A percentile compares a stretch with the other conserved stretches of the same genome.
Evolutionary conservation across 345 rosid species (phyloP).

Genomic region (Leavenworthia alabamica): DNA sequence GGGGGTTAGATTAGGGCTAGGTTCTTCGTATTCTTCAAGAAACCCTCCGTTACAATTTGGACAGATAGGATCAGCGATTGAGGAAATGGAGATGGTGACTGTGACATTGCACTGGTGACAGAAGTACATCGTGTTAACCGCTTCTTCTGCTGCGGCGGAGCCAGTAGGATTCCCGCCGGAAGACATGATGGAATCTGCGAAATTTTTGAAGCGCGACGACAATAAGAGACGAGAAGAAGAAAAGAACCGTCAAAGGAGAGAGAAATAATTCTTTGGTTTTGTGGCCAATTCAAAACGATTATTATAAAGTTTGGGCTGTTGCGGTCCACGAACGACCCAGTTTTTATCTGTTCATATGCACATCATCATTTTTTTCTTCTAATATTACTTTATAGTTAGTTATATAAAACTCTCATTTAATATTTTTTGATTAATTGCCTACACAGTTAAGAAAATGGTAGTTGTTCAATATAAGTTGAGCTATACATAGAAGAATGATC

Average conservation of each 20-base stretch:
- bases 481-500: too few relatives aligned
- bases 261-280: neutral
- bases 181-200: slow-evolving; percentile 28
- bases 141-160: slow-evolving; percentile 29
- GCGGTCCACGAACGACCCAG: neutral
- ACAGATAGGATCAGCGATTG: slow-evolving; percentile 49
- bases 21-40: slow-evolving; percentile 55
- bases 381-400: too few relatives aligned
- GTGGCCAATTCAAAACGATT: slow-evolving; percentile 9
- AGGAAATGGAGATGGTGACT: slow-evolving; percentile 41
- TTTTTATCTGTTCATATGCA: too few relatives aligned
- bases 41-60: slow-evolving; percentile 56
- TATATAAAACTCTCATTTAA: too few relatives aligned
- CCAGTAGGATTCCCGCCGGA: slow-evolving; percentile 32
- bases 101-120: slow-evolving; percentile 58
- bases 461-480: too few relatives aligned
- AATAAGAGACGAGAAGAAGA: slow-evolving; percentile 3
- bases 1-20: slow-evolving; percentile 36
- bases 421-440: too few relatives aligned
- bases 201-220: slow-evolving; percentile 15
- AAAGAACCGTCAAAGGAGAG: neutral
- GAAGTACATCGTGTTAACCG: slow-evolving; percentile 39
- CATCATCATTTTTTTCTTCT: neutral
- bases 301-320: neutral
- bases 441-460: too few relatives aligned